Conservation (phyloP, 192 early-diverging fungal species). For the Pilaira anomala region DNA sequence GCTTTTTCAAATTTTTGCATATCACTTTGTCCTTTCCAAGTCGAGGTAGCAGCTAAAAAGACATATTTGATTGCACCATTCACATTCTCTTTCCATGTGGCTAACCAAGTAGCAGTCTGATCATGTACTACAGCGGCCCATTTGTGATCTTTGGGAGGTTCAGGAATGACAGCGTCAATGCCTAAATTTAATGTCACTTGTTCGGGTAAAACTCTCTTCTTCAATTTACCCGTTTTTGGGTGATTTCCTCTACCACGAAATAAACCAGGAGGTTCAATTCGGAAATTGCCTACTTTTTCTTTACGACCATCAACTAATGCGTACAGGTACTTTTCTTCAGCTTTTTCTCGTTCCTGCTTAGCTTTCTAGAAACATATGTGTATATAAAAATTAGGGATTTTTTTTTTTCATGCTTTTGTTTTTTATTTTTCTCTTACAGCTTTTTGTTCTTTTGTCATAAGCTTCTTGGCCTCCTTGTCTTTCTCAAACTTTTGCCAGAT, state of each 20-base stretch:
- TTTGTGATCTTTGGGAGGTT: conserved; percentile 81
- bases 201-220: conserved; percentile 87
- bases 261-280: conserved; percentile 94
- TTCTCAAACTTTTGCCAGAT: conserved; percentile 77
- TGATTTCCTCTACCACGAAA: conserved; percentile 98
- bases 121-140: conserved; percentile 90
- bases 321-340: conserved; percentile 77
- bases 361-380: too few relatives aligned
- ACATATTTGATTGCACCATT: conserved; percentile 93
- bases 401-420: too few relatives aligned
- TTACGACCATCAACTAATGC: conserved; percentile 84
- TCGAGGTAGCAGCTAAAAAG: conserved; percentile 87
- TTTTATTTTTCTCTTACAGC: conserved; percentile 32
- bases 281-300: conserved; percentile 96
- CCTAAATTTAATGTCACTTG: conserved; percentile 93
- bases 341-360: conserved; percentile 65
- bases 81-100: conserved; percentile 98
- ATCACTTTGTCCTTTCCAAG: conserved; percentile 95
- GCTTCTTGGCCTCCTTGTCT: conserved; percentile 77
- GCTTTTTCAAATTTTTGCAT: conserved; percentile 96
- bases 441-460: conserved; percentile 90
- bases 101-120: conserved; percentile 92
- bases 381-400: too few relatives aligned
- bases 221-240: conserved; percentile 90
- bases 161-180: conserved; percentile 69